Evolutionary conservation across 306 rosid species (phyloP), one percentile per base, ranked within the genome.

Genomic region (Sindora glabra): DNA sequence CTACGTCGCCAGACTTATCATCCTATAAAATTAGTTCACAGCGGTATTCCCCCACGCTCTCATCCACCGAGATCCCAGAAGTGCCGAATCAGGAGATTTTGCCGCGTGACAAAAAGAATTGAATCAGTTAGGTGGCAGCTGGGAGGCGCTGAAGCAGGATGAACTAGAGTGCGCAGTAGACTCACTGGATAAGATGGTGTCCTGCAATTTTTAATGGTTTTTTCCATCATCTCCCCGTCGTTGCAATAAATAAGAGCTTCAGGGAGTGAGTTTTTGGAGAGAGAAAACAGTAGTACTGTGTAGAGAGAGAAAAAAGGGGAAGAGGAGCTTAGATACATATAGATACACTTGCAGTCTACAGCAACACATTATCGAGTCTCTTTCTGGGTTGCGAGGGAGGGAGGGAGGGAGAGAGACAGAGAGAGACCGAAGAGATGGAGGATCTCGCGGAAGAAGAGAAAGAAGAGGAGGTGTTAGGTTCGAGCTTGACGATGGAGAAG

Each of bases 401-500:
- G 76, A 50, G 56, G 16, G 30, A 36, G 54, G 29, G 57, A 32
- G 58, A 64, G 65, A 48, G 3, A 17, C 29, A 33, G 48, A 9
- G 34, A 60, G 67, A 87, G 42, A 2, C 14, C 29, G 23, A 39
- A 9, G 34, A 60, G 67, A 87, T 89, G 99, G 96, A 92, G 89
- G 90, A 83, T 82, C 85, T 72, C 48, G 65, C 54, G 70, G 95
- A 76, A 66, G 89, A 75, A 41, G 90, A 70, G 77, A 75, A 68
- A 59, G 71, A 50, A 19, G 86, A 77, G 65, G 96, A 90, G 82
- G 94, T 80, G 51, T 57, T 78, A 10, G 96, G 96, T 0, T 88
- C 96, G 14, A 92, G 86, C 72, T 80, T 81, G 88, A 92, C 98
- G 46, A 88, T 92, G 98, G 98, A 92, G 94, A 92, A 83, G 68